phyloP scores from a whole-genome alignment of 2,329 filamentous ascomycete genomes.

The Diaporthe amygdali region DNA sequence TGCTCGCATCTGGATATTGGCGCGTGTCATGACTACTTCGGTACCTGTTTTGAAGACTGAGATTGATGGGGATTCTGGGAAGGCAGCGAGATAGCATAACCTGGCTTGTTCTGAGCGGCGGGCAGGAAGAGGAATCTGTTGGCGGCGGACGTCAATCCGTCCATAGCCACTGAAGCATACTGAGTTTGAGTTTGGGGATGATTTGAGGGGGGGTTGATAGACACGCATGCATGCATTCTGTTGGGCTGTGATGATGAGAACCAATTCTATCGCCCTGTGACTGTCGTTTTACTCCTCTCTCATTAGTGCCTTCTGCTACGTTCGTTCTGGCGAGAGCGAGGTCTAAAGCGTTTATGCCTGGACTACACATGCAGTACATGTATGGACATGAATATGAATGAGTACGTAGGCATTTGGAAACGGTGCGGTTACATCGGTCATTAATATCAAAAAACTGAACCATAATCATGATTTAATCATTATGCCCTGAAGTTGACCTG shows the following conservation, averaged over 20 bases:
- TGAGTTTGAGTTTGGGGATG: not conserved
- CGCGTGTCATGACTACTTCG: not conserved
- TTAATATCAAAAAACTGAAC: not conserved
- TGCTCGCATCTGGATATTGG: not conserved
- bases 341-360: no score
- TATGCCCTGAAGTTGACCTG: not conserved
- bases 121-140: not conserved
- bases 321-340: no score
- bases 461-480: not conserved
- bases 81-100: not conserved
- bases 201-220: not conserved
- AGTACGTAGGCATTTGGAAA: no score
- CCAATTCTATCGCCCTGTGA: no score
- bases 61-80: not conserved
- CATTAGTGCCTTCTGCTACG: no score
- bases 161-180: not conserved
- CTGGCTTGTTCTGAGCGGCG: not conserved
- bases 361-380: no score
- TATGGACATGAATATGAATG: no score
- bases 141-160: not conserved
- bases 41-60: no score
- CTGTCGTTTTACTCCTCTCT: not conserved
- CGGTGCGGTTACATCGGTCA: not conserved
- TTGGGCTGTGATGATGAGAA: not conserved
- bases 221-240: not conserved